Conservation (phyloP, 2,329 filamentous ascomycete species). For the Plenodomus lindquistii region DNA sequence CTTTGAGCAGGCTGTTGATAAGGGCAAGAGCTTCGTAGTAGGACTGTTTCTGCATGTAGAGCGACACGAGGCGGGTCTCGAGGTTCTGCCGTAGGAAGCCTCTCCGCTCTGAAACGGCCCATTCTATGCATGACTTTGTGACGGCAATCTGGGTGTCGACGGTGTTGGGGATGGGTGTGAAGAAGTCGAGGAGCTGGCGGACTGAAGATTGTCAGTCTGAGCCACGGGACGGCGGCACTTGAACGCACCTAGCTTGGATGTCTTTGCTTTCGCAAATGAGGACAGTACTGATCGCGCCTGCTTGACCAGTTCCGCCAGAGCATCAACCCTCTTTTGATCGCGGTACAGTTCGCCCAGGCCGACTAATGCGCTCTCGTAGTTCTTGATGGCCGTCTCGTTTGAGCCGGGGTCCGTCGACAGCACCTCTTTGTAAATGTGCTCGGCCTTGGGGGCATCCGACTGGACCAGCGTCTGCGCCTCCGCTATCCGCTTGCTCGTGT, state of each 20-base stretch:
- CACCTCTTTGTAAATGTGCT: constrained; percentile 86
- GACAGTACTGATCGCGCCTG: constrained; percentile 90
- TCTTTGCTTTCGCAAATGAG: constrained; percentile 98
- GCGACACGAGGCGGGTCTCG: constrained; percentile 88
- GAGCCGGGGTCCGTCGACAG: constrained; percentile 81
- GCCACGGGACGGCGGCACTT: too few species aligned
- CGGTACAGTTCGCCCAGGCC: constrained; percentile 90
- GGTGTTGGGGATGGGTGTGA: constrained; percentile 90
- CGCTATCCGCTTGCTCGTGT: constrained; percentile 70
- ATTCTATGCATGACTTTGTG: constrained; percentile 99
- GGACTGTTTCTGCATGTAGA: constrained; percentile 96
- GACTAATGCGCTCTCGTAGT: constrained; percentile 89
- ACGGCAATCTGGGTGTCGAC: constrained; percentile 92
- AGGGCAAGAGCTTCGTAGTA: constrained; percentile 97
- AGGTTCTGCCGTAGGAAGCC: constrained; percentile 98
- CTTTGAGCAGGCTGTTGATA: constrained; percentile 93
- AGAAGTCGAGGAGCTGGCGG: constrained; percentile 93
- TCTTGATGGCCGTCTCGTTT: constrained; percentile 82
- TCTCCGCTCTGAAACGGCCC: constrained; percentile 91
- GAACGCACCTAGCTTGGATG: constrained; percentile 83
- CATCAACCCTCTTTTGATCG: constrained; percentile 79
- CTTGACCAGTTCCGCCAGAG: constrained; percentile 86
- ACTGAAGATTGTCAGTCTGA: constrained; percentile 58
- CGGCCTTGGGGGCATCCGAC: constrained; percentile 80
- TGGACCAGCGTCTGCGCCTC: constrained; percentile 86